Conservation (phyloP, 2,329 filamentous ascomycete species). For the Fusarium sp. region DNA sequence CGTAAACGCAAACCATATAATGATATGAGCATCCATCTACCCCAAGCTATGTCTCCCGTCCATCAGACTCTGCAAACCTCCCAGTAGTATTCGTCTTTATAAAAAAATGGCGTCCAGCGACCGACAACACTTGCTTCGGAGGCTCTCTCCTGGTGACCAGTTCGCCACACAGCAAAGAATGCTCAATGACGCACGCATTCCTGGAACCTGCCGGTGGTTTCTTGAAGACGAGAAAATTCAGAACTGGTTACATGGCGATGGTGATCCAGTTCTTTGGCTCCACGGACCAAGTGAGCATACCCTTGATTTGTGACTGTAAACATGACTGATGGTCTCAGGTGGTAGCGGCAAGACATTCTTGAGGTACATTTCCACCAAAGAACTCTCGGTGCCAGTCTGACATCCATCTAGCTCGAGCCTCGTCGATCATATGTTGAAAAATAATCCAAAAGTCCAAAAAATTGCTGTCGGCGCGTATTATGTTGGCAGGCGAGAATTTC, state of each 20-base stretch:
- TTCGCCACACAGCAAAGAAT: background rate
- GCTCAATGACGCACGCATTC: background rate
- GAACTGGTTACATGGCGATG: background rate
- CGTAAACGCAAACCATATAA: background rate
- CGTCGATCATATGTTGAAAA: background rate
- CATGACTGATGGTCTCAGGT: background rate
- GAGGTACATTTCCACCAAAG: background rate
- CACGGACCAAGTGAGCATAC: background rate
- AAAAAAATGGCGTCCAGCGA: background rate
- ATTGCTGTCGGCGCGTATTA: background rate
- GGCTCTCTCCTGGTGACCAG: slow-evolving; percentile 10
- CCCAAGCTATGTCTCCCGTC: too few species aligned
- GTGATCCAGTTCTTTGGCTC: background rate
- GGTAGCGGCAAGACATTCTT: slow-evolving; percentile 20
- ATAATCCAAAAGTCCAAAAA: rapidly evolving
- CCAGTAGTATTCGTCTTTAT: too few species aligned
- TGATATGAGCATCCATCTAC: too few species aligned
- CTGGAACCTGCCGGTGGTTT: background rate
- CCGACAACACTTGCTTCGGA: background rate
- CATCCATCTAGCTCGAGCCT: background rate
- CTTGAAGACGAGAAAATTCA: background rate
- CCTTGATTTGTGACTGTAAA: rapidly evolving
- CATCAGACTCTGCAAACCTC: background rate
- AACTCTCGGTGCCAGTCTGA: background rate
- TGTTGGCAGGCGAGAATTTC: background rate